Percentiles rank a stretch among this genome's conserved stretches.
phyloP scores from a whole-genome alignment of 371 early-diverging fungal species.

The Circinella minor region DNA sequence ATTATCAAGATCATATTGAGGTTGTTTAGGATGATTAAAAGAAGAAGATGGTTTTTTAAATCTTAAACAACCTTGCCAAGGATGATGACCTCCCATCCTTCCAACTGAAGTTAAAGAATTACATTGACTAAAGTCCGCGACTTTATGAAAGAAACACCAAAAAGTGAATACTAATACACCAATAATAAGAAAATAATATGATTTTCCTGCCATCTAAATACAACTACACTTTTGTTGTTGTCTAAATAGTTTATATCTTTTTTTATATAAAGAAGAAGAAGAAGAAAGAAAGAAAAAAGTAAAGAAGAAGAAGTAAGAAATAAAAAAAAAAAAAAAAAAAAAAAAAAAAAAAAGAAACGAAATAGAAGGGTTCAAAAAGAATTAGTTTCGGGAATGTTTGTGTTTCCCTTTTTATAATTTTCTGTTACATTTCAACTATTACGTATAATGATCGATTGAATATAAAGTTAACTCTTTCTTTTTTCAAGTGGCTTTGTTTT shows the following conservation, averaged over 20 bases:
- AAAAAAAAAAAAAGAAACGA: not conserved
- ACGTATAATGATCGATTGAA: too few relatives aligned
- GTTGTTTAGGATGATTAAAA: not conserved
- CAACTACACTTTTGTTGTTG: not conserved
- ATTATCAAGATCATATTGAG: not conserved
- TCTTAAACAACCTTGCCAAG: slow-evolving; percentile 8
- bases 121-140: slow-evolving; percentile 1
- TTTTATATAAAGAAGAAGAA: not conserved
- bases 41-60: not conserved
- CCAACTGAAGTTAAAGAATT: not conserved
- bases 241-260: not conserved
- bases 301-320: not conserved
- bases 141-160: not conserved
- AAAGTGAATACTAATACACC: not conserved
- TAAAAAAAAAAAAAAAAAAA: slow-evolving; percentile 10
- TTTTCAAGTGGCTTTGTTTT: too few relatives aligned
- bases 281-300: slow-evolving; percentile 11
- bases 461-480: too few relatives aligned
- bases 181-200: not conserved
- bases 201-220: not conserved
- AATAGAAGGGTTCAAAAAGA: not conserved
- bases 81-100: not conserved
- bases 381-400: not conserved
- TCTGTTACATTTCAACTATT: too few relatives aligned
- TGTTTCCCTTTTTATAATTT: slow-evolving; percentile 1